Evolutionary conservation across 805 yeast species (phyloP).

Genomic region (Deakozyma indianensis): DNA sequence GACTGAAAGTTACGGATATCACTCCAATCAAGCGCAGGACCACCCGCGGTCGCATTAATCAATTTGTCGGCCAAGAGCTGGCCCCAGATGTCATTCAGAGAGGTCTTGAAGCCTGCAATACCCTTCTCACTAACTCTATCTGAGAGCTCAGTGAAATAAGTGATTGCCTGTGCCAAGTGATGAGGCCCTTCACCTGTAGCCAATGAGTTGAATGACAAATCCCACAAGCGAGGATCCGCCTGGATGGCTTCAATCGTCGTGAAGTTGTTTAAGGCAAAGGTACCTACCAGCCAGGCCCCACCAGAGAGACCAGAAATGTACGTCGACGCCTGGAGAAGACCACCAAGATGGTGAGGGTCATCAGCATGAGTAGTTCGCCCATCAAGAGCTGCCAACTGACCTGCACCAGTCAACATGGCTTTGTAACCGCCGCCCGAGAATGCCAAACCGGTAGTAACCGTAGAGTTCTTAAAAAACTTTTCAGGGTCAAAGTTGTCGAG

Average conservation of each 20-base stretch:
- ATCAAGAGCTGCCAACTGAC: constrained; percentile 39
- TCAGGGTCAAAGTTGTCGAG: constrained; percentile 30
- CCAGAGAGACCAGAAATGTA: constrained; percentile 59
- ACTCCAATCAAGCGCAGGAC: constrained; percentile 40
- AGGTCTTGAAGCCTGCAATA: constrained; percentile 47
- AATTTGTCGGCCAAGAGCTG: constrained; percentile 53
- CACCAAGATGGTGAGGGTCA: constrained; percentile 27
- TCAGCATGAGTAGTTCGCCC: constrained; percentile 25
- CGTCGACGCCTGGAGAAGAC: constrained; percentile 38
- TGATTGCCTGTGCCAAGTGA: constrained; percentile 6
- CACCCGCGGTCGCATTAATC: constrained; percentile 39
- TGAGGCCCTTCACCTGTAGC: constrained; percentile 10
- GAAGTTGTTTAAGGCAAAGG: constrained; percentile 28
- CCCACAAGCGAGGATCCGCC: constrained; percentile 16
- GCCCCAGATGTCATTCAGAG: constrained; percentile 67
- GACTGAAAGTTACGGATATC: constrained; percentile 42
- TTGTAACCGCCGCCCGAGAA: constrained; percentile 82
- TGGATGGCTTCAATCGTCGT: constrained; percentile 18
- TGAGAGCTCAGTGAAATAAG: constrained; percentile 9
- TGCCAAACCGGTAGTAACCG: constrained; percentile 29
- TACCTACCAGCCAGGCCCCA: constrained; percentile 56
- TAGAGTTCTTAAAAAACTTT: neutral
- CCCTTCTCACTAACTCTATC: constrained; percentile 22
- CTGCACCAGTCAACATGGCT: constrained; percentile 47
- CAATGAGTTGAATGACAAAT: constrained; percentile 14